Conservation (phyloP, 2,329 filamentous ascomycete species). For the Cladosporium sp. region DNA sequence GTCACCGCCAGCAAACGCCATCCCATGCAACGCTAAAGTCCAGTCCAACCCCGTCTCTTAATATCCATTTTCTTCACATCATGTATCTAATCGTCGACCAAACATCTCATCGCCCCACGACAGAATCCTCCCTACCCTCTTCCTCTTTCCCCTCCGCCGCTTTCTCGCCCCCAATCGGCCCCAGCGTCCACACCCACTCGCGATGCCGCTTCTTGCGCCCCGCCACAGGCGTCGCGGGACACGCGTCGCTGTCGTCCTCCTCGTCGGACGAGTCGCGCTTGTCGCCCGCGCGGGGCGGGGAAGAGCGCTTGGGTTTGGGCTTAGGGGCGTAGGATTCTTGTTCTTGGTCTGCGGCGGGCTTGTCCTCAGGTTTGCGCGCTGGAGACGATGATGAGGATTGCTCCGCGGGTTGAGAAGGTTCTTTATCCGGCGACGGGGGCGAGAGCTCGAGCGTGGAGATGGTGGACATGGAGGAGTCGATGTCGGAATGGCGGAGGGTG, state of each 20-base stretch:
- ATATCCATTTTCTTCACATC: neutral
- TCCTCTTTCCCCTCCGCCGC: neutral
- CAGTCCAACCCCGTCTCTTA: neutral
- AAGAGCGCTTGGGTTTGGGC: neutral
- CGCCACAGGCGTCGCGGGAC: slow-evolving; percentile 48
- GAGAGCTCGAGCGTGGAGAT: slow-evolving; percentile 25
- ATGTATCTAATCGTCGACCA: neutral
- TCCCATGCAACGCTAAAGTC: neutral
- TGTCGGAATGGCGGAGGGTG: slow-evolving; percentile 50
- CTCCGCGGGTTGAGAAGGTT: neutral
- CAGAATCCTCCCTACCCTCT: neutral
- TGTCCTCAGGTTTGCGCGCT: neutral
- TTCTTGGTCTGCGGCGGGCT: slow-evolving; percentile 1
- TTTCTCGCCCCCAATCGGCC: slow-evolving; percentile 25
- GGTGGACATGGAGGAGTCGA: slow-evolving; percentile 36
- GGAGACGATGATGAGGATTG: neutral
- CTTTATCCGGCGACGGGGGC: slow-evolving; percentile 10
- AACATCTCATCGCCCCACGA: neutral
- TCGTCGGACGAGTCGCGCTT: slow-evolving; percentile 45
- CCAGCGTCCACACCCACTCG: slow-evolving; percentile 54
- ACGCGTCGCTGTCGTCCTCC: slow-evolving; percentile 42
- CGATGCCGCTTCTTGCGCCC: slow-evolving; percentile 48
- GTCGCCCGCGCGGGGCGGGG: slow-evolving; percentile 24
- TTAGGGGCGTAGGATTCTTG: neutral
- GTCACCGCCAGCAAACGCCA: neutral